Evolutionary conservation across 306 rosid genomes (phyloP).

Genomic region (Lagenaria siceraria): DNA sequence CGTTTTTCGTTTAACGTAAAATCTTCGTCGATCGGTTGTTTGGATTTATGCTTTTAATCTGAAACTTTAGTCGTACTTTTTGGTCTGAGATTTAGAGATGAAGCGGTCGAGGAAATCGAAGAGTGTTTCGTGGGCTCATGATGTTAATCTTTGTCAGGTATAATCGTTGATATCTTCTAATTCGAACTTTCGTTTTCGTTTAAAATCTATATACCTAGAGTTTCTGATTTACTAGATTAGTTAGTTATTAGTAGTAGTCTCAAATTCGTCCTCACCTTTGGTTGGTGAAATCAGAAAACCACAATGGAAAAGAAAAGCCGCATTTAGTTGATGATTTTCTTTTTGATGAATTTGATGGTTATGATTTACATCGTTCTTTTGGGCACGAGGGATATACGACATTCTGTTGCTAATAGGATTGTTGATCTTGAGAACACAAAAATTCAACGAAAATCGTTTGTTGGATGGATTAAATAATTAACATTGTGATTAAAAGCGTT

Average conservation of each 20-base stretch:
- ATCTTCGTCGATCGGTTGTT: neutral
- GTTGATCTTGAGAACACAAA: neutral
- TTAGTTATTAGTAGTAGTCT: neutral
- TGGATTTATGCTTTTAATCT: neutral
- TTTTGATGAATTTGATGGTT: neutral
- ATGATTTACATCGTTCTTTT: neutral
- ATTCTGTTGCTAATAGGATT: neutral
- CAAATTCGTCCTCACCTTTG: neutral
- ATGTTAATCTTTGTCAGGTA: constrained; percentile 68
- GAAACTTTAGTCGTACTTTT: neutral
- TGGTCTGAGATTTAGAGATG: constrained; percentile 41
- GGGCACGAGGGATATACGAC: neutral
- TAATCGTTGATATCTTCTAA: constrained; percentile 21
- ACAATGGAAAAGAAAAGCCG: neutral
- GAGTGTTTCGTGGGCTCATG: constrained; percentile 61
- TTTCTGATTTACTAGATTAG: neutral
- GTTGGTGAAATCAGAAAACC: neutral
- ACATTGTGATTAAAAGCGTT: neutral
- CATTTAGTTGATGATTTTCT: neutral
- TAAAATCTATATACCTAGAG: neutral
- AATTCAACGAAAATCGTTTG: neutral
- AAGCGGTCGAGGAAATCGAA: constrained; percentile 60
- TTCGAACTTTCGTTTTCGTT: constrained; percentile 5
- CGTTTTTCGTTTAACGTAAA: neutral
- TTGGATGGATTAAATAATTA: neutral